Evolutionary conservation across 495 filamentous ascomycete genomes (phyloP).

Genomic region (Penicillium manginii): DNA sequence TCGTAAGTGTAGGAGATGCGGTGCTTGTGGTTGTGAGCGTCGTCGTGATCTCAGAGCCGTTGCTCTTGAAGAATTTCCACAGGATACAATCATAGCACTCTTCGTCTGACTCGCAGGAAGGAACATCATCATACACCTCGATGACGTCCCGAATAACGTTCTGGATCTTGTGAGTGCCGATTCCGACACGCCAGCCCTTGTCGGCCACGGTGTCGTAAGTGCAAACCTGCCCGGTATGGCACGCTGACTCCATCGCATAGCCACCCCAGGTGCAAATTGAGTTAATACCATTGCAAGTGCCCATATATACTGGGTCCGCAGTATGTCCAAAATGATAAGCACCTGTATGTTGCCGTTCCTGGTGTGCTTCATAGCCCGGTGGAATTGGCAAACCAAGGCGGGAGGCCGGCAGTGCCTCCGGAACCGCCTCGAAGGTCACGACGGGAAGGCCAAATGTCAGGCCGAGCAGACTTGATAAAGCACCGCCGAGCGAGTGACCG

Average conservation of each 20-base stretch:
- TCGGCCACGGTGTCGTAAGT: conserved; percentile 89
- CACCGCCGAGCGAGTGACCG: conserved; percentile 89
- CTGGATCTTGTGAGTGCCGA: conserved; percentile 84
- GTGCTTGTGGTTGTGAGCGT: conserved; percentile 55
- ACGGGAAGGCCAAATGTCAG: conserved; percentile 87
- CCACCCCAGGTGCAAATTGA: conserved; percentile 87
- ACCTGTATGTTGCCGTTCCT: conserved; percentile 71
- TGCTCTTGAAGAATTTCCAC: conserved; percentile 94
- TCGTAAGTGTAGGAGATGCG: conserved; percentile 60
- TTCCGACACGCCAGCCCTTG: conserved; percentile 84
- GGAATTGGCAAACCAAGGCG: conserved; percentile 87
- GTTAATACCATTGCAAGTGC: conserved; percentile 86
- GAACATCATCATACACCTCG: conserved; percentile 75
- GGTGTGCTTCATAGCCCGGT: conserved; percentile 73
- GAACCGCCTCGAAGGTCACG: conserved; percentile 88
- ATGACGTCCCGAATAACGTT: conserved; percentile 85
- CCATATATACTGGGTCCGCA: conserved; percentile 93
- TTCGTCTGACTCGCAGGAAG: conserved; percentile 69
- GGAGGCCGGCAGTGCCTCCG: conserved; percentile 83
- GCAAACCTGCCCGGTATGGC: conserved; percentile 86
- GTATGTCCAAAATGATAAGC: conserved; percentile 95
- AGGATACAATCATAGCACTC: conserved; percentile 89
- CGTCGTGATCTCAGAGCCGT: conserved; percentile 76
- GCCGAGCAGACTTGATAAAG: conserved; percentile 81
- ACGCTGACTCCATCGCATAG: conserved; percentile 90